Conservation (phyloP, 331 rosid genomes). For the Quercus phellos region DNA sequence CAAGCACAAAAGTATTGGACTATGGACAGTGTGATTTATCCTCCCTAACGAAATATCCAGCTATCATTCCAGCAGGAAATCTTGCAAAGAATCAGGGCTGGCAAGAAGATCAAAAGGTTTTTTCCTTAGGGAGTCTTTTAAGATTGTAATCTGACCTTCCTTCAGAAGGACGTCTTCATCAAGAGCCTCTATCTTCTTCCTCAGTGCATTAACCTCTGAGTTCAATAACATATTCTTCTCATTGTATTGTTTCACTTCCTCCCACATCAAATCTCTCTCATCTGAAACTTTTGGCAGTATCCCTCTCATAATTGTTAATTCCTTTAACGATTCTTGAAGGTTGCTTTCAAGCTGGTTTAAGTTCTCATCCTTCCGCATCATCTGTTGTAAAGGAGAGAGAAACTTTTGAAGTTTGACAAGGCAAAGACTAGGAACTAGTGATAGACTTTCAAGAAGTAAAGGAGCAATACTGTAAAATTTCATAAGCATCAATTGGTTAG, state of each 20-base stretch:
- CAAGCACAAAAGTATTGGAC: conserved; percentile 28
- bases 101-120: conserved; percentile 62
- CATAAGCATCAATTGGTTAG: neutral
- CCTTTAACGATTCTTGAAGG: conserved; percentile 58
- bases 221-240: conserved; percentile 77
- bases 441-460: neutral
- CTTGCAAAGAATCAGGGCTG: conserved; percentile 51
- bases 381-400: conserved; percentile 31
- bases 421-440: neutral
- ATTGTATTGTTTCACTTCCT: conserved; percentile 66
- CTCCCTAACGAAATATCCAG: conserved; percentile 5
- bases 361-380: conserved; percentile 71
- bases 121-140: conserved; percentile 65
- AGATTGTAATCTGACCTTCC: conserved; percentile 90
- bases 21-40: conserved; percentile 46
- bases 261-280: conserved; percentile 78
- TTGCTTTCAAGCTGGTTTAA: conserved; percentile 44
- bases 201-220: conserved; percentile 46
- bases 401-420: neutral
- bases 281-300: conserved; percentile 62
- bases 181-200: conserved; percentile 58
- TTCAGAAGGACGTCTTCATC: conserved; percentile 72
- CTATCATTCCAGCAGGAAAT: conserved; percentile 44
- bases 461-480: neutral
- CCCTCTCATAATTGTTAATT: conserved; percentile 46